Base-by-base conservation (phyloP, 169 alveolate species). In the Plasmodium gonderi region DNA sequence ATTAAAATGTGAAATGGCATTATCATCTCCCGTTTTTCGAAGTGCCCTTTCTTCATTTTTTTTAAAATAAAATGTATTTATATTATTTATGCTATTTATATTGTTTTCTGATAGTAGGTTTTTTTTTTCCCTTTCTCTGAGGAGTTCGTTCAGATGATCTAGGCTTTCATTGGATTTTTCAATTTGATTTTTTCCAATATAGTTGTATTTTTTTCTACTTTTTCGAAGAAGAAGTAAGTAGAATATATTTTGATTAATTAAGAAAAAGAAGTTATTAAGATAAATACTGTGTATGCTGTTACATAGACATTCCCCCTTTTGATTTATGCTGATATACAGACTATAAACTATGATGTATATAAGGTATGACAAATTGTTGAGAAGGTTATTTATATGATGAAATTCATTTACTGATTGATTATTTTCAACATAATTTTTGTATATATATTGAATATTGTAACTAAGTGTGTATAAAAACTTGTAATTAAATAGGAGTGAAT, bases 391-490 rank as follows among this genome's bases (percentile, higher is more conserved):
- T 31, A 85, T 75, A 75, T 85, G 79, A 75, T 85, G 44, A 78
- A 51, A 85, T 38, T 85, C 92, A 75, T 42, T 85, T 26, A 38
- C 64, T 60, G 64, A 40, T 33, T 85, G 54, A 14, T 47, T 68
- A 85, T 85, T 85, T 75, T 85, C 80, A 8, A 75, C 68, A 65
- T 85, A 85, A 75, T 49, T 85, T 85, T 47, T 85, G 47, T 85
- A 85, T 11, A 85, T 85, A 85, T 85, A 85, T 29, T 74, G 89
- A 75, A 85, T 85, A 85, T 85, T 85, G 33, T 85, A 85, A 42
- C 80, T 75, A 51, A 85, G 87, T 0, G 85, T 85, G 67, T 85
- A 85, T 14, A 85, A 26, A 85, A 85, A 85, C 36, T 85, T 85
- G 17, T 85, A 85, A 67, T 85, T 85, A 85, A 85, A 85, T 8